Evolutionary conservation across 805 yeast species (phyloP).

Genomic region (Wickerhamomyces silvicola): DNA sequence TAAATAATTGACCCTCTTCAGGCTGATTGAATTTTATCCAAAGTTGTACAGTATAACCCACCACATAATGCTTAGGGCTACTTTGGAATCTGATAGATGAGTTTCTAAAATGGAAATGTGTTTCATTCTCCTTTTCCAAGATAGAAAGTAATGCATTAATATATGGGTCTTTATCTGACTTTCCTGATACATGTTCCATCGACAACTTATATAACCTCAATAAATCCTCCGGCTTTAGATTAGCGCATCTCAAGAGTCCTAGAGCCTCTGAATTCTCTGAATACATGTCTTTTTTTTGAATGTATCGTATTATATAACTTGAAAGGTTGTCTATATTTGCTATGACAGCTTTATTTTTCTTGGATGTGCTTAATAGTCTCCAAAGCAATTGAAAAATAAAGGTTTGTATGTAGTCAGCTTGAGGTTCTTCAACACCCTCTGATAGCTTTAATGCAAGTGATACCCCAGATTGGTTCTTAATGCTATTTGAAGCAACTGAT

Average conservation of each 20-base stretch:
- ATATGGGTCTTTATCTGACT: slow-evolving; percentile 2
- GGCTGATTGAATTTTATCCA: slow-evolving; percentile 25
- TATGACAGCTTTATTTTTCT: slow-evolving; percentile 2
- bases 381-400: slow-evolving; percentile 2
- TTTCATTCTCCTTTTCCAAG: slow-evolving; percentile 9
- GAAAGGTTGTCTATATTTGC: neutral
- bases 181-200: neutral
- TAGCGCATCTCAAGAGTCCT: neutral
- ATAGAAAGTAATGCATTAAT: slow-evolving; percentile 6
- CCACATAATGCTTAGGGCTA: neutral
- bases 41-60: slow-evolving; percentile 21
- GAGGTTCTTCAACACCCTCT: no score
- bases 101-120: slow-evolving; percentile 25
- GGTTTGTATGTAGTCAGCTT: no score
- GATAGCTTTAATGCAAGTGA: no score
- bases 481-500: no score
- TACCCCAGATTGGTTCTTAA: no score
- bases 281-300: no score
- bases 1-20: slow-evolving; percentile 23
- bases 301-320: slow-evolving; percentile 1
- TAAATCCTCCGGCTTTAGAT: slow-evolving; percentile 1
- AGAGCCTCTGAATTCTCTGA: no score
- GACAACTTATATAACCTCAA: neutral
- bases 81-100: slow-evolving; percentile 16
- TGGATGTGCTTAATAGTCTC: slow-evolving; percentile 3